phyloP scores from a whole-genome alignment of 108 stramenopile species.

The Stephanodiscus triporus region DNA sequence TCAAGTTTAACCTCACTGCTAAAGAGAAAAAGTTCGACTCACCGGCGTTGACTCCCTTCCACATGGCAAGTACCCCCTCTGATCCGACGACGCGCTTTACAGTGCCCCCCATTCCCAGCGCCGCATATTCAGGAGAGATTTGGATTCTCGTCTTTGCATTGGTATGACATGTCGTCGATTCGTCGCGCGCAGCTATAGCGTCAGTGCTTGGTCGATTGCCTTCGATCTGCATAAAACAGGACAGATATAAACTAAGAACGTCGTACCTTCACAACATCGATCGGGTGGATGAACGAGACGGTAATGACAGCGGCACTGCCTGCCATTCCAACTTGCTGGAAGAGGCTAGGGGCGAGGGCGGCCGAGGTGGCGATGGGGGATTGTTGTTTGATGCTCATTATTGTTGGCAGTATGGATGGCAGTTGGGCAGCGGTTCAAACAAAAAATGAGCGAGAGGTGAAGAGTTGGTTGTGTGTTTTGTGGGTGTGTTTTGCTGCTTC shows the following conservation, averaged over 20 bases:
- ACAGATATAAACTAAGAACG: neutral
- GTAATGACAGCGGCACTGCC: conserved; percentile 87
- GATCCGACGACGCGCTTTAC: conserved; percentile 65
- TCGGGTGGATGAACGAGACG: conserved; percentile 89
- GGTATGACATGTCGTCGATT: too few species aligned
- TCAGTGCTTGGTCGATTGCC: neutral
- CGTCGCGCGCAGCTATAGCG: neutral
- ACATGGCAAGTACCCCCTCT: conserved; percentile 83
- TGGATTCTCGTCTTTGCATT: conserved; percentile 73
- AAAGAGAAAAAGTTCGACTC: too few species aligned
- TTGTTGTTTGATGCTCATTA: conserved; percentile 38
- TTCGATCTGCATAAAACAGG: neutral
- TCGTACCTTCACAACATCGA: conserved; percentile 90
- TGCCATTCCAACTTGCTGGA: conserved; percentile 87
- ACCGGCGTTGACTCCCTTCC: conserved; percentile 87
- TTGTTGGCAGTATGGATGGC: neutral
- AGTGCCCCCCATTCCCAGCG: conserved; percentile 79
- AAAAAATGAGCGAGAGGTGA: too few species aligned
- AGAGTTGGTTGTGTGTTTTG: too few species aligned
- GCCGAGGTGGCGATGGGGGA: conserved; percentile 51
- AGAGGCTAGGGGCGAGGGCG: conserved; percentile 63
- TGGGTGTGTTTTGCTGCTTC: too few species aligned
- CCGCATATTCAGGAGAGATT: conserved; percentile 77
- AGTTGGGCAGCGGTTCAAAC: conserved; percentile 5
- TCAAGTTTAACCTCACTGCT: too few species aligned